Evolutionary conservation across 2,329 filamentous ascomycete genomes (phyloP), one percentile per base, ranked within the genome.

Genomic region (Microascus cirrosus): DNA sequence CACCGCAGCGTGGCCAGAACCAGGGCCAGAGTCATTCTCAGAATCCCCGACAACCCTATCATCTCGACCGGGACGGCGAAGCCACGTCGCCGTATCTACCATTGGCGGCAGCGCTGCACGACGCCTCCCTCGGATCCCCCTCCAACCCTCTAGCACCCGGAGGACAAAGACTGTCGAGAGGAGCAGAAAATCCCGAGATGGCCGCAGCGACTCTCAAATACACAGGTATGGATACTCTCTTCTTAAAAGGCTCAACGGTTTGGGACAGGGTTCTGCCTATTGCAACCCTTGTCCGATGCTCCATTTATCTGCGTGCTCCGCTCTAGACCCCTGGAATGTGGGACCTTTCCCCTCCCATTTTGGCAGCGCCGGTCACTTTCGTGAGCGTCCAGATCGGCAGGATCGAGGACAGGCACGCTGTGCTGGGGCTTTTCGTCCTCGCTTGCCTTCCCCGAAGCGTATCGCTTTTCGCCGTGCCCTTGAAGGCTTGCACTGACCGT

Each of bases 151-250:
- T n/a, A 42, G 36, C 12, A 20, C 22, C n/a, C 12, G 45, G 45
- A 12, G 18, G n/a, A 22, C n/a, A 72, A 61, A 65, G 64, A 60
- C 70, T 72, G 65, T 70, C 73, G 56, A 70, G 71, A 64, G 72
- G 66, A 54, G 64, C 62, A 56, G 67, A 72, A 62, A 68, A 66
- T 61, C 65, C 66, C 58, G 56, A 58, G 56, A 63, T 61, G 57
- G 51, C 58, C 54, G 62, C 36, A 52, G 60, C 61, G 50, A 53
- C 58, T 54, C 60, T 60, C 36, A 59, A 60, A 54, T 57, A 60
- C 58, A 51, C 59, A 63, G 62, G 62, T 63, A 63, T 57, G 62
- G 58, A 58, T 28, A 24, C 18, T 45, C 34, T 28, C 48, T 58
- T 54, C 8, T 59, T 42, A 35, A n/a, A n/a, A n/a, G 12, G 20